Base-by-base conservation (phyloP, 768 basidiomycete species). In the Tulasnella sp. region DNA sequence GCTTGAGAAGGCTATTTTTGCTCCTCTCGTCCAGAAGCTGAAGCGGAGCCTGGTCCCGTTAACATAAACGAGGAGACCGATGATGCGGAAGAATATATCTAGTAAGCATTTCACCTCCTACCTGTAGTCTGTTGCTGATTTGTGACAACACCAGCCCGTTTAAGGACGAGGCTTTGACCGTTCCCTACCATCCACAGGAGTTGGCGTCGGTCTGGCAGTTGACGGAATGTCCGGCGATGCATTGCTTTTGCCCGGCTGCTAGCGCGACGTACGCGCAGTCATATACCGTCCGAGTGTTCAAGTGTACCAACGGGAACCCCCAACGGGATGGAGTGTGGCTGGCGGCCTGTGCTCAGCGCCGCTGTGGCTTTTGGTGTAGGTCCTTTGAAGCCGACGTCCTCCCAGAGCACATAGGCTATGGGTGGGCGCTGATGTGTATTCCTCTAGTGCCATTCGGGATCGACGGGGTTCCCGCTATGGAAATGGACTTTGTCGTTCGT, bases 1-100 rank as follows among this genome's bases (percentile, higher is more conserved):
- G 24, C 22, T 31, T 8, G 58, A 60, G 58, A 60, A 60, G 58
- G 58, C 58, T 7, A 60, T 60, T 24, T 60, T 60, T 31, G 58
- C 58, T n/a, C 58, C 58, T 24, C 58, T 60, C 58, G 58, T 60
- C 54, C 58, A 60, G 58, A 60, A 60, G 58, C 24, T 60, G 58
- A 60, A 60, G 58, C 3, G 12, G 28, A 60, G 58, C 28, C 14
- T 60, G 28, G 24, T 60, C 58, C 24, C 24, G 58, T 24, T 60
- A 31, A 60, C 58, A 7, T 60, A 60, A 60, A 60, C 58, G 24
- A 60, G 58, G 58, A 60, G 22, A 24, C 28, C 58, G 58, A 60
- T 14, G 58, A 60, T 31, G 24, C 28, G 4, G 58, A 60, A 14
- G 58, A 24, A 24, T 60, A 60, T 60, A 60, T 8, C 28, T 60